Base-by-base conservation (phyloP, 768 basidiomycete species). In the Tricholoma hemisulphureum region DNA sequence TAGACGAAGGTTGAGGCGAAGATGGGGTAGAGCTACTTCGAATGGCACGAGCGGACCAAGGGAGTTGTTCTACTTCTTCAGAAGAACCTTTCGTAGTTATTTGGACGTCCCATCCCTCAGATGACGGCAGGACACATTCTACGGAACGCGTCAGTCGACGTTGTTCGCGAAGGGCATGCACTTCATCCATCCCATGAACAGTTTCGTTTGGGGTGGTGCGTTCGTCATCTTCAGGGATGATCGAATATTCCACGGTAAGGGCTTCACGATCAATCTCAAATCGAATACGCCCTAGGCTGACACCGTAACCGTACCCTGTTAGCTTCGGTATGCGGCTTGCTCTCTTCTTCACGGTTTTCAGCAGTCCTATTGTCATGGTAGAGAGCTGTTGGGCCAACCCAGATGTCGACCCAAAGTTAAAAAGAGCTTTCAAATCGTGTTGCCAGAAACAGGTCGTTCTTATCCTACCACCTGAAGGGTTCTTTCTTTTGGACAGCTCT, bases 361-460 rank as follows among this genome's bases (percentile, higher is more conserved):
- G 80, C 43, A 96, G 74, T 23, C 92, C 91, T 6, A 93, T 72
- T 16, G 88, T 80, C 83, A 96, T 92, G 5, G 89, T 85, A n/a
- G 88, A 87, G 2, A 98, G 80, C 63, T 96, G 93, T 61, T 93
- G 91, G 8, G 83, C 80, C 9, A 93, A 65, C 28, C 83, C 80
- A 14, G 83, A 76, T 1, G 83, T 79, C 0, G 87, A 82, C 6
- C 85, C 86, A 51, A 94, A 81, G 35, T 85, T 90, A 93, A 93
- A 96, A 35, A 92, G 70, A 0, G 92, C 83, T 61, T 91, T 89
- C 26, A 96, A 82, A 74, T 97, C 92, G 69, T 96, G 95, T 68
- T 95, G 92, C 91, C 93, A 96, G 68, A 96, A 95, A 67, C 92
- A 95, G 1, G 91, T 94, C 60, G 95, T 83, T 34, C 92, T 87